These are phyloP conservation scores for Sordariomycetes sp. DNA, from an alignment of 2,329 filamentous ascomycete genomes.

Conservation along the genomic window DNA sequence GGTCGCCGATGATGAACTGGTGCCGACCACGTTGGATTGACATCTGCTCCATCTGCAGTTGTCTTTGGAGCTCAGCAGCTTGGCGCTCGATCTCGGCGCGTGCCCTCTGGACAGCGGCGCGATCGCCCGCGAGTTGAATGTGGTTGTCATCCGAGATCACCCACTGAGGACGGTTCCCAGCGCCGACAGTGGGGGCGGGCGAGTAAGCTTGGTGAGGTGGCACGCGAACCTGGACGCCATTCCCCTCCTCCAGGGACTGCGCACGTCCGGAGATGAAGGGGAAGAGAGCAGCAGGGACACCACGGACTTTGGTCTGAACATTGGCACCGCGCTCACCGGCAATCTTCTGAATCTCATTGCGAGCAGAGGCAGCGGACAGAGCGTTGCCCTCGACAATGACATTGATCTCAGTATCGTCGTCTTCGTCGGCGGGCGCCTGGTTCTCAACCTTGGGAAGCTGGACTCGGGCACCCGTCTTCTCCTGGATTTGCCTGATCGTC, in stretches of 20 bases:
- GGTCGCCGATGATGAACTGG: slow-evolving; percentile 87
- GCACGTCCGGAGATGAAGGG: slow-evolving; percentile 83
- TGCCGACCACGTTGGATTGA: slow-evolving; percentile 80
- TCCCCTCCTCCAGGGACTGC: slow-evolving; percentile 63
- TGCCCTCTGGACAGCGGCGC: slow-evolving; percentile 68
- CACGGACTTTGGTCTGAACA: slow-evolving; percentile 71
- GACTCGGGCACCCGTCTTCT: slow-evolving; percentile 82
- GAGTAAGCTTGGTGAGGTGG: slow-evolving; percentile 73
- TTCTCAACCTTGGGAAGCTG: slow-evolving; percentile 75
- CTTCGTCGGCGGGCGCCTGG: slow-evolving; percentile 45
- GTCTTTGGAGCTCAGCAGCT: slow-evolving; percentile 64
- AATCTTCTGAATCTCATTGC: slow-evolving; percentile 76
- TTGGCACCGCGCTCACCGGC: slow-evolving; percentile 78
- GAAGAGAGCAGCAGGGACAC: slow-evolving; percentile 85
- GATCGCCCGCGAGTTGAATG: slow-evolving; percentile 82
- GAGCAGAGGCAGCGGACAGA: slow-evolving; percentile 75
- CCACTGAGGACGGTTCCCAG: slow-evolving; percentile 62
- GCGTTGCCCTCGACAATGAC: slow-evolving; percentile 88
- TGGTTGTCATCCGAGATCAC: slow-evolving; percentile 61
- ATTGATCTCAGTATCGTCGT: slow-evolving; percentile 77
- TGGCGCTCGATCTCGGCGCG: slow-evolving; percentile 73
- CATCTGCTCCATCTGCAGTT: slow-evolving; percentile 69
- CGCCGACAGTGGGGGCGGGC: slow-evolving; percentile 50
- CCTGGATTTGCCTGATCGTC: slow-evolving; percentile 82
- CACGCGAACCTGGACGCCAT: slow-evolving; percentile 72